These are phyloP conservation scores for Boletus edulis DNA, from an alignment of 768 basidiomycete genomes.

Conservation along the genomic window DNA sequence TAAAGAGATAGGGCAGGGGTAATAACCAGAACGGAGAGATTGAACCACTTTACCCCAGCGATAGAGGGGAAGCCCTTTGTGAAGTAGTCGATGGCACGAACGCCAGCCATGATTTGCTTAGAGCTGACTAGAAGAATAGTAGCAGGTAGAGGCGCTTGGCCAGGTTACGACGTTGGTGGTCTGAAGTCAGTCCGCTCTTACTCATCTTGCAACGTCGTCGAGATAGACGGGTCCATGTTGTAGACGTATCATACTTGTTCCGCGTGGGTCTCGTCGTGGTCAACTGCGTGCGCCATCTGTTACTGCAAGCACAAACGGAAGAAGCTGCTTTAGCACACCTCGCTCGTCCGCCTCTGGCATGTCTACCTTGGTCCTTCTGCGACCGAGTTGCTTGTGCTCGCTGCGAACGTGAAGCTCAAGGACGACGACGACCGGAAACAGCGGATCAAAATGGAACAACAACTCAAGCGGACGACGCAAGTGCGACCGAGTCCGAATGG, in stretches of 20 bases:
- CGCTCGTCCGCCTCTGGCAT: constrained; percentile 45
- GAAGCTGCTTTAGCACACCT: constrained; percentile 49
- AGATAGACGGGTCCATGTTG: neutral
- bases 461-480: constrained; percentile 58
- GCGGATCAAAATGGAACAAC: constrained; percentile 71
- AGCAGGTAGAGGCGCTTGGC: neutral
- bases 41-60: constrained; percentile 72
- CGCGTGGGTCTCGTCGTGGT: constrained; percentile 71
- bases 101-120: constrained; percentile 10
- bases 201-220: neutral
- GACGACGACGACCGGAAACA: constrained; percentile 80
- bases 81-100: constrained; percentile 11
- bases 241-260: constrained; percentile 71
- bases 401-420: constrained; percentile 65
- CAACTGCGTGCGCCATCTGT: constrained; percentile 53
- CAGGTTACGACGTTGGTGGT: constrained; percentile 4
- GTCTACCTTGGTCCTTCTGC: constrained; percentile 57
- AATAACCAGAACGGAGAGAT: constrained; percentile 62
- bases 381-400: constrained; percentile 61
- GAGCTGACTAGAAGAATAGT: constrained; percentile 1
- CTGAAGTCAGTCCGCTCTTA: constrained; percentile 10
- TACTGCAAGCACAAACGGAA: constrained; percentile 51
- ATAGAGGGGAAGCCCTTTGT: constrained; percentile 43
- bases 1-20: constrained; percentile 72
- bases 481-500: constrained; percentile 33